These are phyloP conservation scores for Saraca asoca DNA, from an alignment of 331 rosid genomes.

Conservation along the genomic window DNA sequence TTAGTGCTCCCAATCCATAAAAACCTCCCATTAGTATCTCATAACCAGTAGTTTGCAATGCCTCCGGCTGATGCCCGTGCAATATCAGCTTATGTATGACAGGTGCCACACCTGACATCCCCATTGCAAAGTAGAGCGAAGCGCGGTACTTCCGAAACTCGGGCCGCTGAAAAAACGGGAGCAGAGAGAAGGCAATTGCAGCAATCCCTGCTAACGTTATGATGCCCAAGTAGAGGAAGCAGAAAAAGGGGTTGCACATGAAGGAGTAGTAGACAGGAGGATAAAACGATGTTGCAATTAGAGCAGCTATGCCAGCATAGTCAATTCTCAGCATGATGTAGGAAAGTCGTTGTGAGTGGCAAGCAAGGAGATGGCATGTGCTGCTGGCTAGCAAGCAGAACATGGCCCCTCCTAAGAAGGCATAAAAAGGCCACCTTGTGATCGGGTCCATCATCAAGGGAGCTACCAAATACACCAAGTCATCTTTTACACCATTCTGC, in stretches of 20 bases:
- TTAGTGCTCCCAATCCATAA: constrained; percentile 81
- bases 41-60: constrained; percentile 75
- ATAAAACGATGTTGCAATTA: constrained; percentile 86
- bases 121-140: constrained; percentile 83
- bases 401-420: constrained; percentile 95
- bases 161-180: constrained; percentile 85
- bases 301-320: constrained; percentile 96
- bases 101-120: constrained; percentile 71
- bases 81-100: constrained; percentile 77
- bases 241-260: constrained; percentile 90
- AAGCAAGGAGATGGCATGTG: constrained; percentile 87
- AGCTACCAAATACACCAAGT: constrained; percentile 70
- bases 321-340: constrained; percentile 92
- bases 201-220: constrained; percentile 75
- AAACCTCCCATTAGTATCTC: constrained; percentile 83
- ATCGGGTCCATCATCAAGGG: constrained; percentile 81
- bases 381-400: constrained; percentile 95
- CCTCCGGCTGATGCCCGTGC: constrained; percentile 87
- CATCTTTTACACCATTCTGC: constrained; percentile 78
- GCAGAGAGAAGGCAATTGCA: constrained; percentile 67
- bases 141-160: constrained; percentile 73
- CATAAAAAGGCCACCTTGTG: constrained; percentile 91
- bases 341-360: constrained; percentile 81
- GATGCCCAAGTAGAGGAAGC: constrained; percentile 81
- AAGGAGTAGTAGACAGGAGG: constrained; percentile 96